phyloP scores from a whole-genome alignment of 129 eudicot species.

The Saussurea involucrata region DNA sequence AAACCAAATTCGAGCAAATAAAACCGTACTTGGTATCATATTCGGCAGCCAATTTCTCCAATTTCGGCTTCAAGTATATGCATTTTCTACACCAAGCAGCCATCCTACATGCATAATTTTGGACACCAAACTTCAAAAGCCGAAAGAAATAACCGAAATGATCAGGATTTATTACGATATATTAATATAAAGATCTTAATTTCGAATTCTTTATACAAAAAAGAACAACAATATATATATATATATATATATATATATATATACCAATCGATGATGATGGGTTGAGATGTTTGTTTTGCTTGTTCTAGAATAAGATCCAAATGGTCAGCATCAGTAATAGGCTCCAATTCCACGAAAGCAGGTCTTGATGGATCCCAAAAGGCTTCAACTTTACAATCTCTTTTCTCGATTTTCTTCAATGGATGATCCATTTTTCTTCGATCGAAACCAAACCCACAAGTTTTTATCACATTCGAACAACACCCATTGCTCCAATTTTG shows the following conservation, averaged over 20 bases:
- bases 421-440: conserved; percentile 33
- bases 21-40: conserved; percentile 66
- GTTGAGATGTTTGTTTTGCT: conserved; percentile 49
- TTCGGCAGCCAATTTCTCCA: conserved; percentile 94
- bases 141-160: background rate
- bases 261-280: conserved; percentile 88
- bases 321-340: conserved; percentile 65
- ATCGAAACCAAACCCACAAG: conserved; percentile 51
- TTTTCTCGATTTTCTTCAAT: conserved; percentile 33
- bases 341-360: conserved; percentile 53
- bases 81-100: conserved; percentile 99
- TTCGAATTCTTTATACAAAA: background rate
- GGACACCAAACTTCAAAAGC: background rate
- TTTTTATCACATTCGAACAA: conserved; percentile 31
- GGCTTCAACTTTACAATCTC: conserved; percentile 49
- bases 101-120: conserved; percentile 57
- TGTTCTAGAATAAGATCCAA: conserved; percentile 56
- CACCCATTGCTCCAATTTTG: conserved; percentile 38
- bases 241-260: background rate
- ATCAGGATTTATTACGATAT: background rate
- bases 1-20: background rate
- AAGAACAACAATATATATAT: background rate
- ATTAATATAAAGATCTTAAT: background rate
- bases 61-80: conserved; percentile 91
- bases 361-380: conserved; percentile 72